Evolutionary conservation across 352 stramenopile species (phyloP).

Genomic region (Phytophthora citrophthora): DNA sequence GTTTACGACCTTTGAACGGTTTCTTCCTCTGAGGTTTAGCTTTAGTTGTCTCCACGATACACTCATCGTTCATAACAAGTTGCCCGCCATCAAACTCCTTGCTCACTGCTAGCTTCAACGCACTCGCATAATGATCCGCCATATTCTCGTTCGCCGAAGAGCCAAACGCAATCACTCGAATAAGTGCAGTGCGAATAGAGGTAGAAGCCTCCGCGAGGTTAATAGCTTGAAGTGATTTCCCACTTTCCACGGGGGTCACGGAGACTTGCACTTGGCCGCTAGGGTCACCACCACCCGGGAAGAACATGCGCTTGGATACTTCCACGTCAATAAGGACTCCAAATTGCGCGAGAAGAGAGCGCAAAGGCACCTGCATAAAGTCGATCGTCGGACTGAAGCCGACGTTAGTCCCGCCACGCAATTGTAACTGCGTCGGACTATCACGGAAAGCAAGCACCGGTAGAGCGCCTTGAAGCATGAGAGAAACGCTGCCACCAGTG

Average conservation of each 20-base stretch:
- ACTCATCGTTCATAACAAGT: constrained; percentile 6
- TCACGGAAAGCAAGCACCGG: constrained; percentile 52
- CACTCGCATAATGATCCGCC: constrained; percentile 42
- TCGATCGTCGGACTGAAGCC: constrained; percentile 69
- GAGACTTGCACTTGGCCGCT: constrained; percentile 48
- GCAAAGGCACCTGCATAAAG: constrained; percentile 61
- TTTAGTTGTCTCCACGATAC: constrained; percentile 38
- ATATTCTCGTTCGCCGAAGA: constrained; percentile 39
- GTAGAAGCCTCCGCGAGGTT: constrained; percentile 43
- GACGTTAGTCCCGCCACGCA: constrained; percentile 67
- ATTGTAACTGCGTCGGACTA: constrained; percentile 28
- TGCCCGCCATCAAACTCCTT: constrained; percentile 15
- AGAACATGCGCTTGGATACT: constrained; percentile 57
- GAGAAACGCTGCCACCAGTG: constrained; percentile 60
- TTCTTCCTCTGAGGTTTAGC: constrained; percentile 11
- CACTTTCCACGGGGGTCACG: constrained; percentile 20
- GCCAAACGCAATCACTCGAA: constrained; percentile 55
- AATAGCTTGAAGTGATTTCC: constrained; percentile 38
- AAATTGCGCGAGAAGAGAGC: constrained; percentile 49
- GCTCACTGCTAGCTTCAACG: constrained; percentile 36
- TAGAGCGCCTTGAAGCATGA: constrained; percentile 74
- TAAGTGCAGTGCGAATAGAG: constrained; percentile 39
- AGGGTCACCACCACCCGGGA: constrained; percentile 37
- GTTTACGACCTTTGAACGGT: constrained; percentile 8
- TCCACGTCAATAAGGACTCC: constrained; percentile 41